Evolutionary conservation across 768 basidiomycete genomes (phyloP), one percentile per base, ranked within the genome.

Genomic region (Holtermannia corniformis): DNA sequence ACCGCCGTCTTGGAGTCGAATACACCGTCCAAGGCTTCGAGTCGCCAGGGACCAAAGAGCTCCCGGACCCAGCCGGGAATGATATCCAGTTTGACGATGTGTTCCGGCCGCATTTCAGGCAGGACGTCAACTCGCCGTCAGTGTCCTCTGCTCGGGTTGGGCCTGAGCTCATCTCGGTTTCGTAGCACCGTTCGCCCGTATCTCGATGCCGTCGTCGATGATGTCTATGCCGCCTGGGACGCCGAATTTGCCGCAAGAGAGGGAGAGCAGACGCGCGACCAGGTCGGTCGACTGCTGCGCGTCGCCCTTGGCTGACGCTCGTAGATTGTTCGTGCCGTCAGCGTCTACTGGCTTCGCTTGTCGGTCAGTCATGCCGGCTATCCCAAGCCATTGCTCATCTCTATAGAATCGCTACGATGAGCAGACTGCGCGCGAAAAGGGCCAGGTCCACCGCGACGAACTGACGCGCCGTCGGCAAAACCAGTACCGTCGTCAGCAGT

Each of bases 401-500:
- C 1, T 13, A 19, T 47, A 64, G 62, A 68, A 65, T 59, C 63
- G 66, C 32, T 68, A 57, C 32, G 48, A 56, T 16, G 66, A 68
- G 40, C 66, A 68, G 47, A 28, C 54, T n/a, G 51, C 62, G 41
- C 63, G 66, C 22, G 53, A 56, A 24, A 41, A 58, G 44, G 67
- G 67, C 12, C 60, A 62, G 45, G 47, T 65, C 2, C 62, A 65
- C 42, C 54, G 58, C 24, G 67, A 68, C 32, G 64, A 65, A 46
- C 47, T 68, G 2, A 54, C 57, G 2, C 50, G 64, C 23, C 43
- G 57, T 20, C 63, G 64, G 45, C 67, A 68, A 37, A 68, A 68
- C 47, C 62, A 63, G 13, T 68, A 62, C 51, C 44, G 67, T 11
- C 56, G 67, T 16, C 67, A 68, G 50, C 67, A 68, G 58, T 68